Conservation (phyloP, 2,329 filamentous ascomycete species). For the Phoma herbarum region DNA sequence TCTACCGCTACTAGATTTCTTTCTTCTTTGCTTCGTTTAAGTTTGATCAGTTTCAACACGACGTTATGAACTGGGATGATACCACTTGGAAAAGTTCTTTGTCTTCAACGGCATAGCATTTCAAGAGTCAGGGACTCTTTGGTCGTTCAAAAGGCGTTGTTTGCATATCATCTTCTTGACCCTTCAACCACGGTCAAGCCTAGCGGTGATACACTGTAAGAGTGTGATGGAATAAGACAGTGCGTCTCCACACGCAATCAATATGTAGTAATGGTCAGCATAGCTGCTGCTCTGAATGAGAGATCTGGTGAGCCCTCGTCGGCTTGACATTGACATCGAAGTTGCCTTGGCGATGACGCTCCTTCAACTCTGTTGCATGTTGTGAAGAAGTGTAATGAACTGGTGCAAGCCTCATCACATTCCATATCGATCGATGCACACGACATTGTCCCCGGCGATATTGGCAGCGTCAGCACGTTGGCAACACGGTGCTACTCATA, state of each 20-base stretch:
- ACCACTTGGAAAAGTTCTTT: constrained; percentile 62
- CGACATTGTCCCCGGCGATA: constrained; percentile 12
- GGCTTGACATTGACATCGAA: constrained; percentile 15
- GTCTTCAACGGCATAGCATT: constrained; percentile 69
- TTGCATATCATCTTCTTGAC: constrained; percentile 49
- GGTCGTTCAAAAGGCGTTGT: constrained; percentile 49
- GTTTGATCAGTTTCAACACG: constrained; percentile 61
- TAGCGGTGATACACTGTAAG: constrained; percentile 45
- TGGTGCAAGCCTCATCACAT: constrained; percentile 18
- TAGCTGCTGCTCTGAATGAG: constrained; percentile 24
- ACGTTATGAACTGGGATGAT: constrained; percentile 68
- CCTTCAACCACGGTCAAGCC: constrained; percentile 50
- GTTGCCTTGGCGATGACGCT: background rate
- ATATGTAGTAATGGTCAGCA: constrained; percentile 33
- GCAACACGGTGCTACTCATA: background rate
- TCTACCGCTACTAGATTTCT: constrained; percentile 66
- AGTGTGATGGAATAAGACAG: constrained; percentile 31
- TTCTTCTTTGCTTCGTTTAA: constrained; percentile 30
- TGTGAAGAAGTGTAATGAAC: background rate
- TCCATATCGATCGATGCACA: background rate
- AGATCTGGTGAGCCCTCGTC: constrained; percentile 21
- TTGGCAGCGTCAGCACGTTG: constrained; percentile 13
- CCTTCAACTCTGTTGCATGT: background rate
- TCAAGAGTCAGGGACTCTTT: constrained; percentile 43
- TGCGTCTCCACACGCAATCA: constrained; percentile 30